Conservation (phyloP, 257 asterid species). For the Lithospermum erythrorhizon region DNA sequence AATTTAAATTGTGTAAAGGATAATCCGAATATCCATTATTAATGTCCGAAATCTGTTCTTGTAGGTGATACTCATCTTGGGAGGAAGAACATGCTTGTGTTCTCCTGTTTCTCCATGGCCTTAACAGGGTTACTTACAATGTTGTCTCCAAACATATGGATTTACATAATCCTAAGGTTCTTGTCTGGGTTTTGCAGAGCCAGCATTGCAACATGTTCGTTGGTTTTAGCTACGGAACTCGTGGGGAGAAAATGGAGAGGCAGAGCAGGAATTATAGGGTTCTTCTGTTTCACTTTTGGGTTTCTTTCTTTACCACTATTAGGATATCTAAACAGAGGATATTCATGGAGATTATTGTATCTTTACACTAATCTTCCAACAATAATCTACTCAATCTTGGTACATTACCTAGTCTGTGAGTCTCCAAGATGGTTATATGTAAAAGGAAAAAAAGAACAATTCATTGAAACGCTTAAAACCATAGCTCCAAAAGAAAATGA, state of each 20-base stretch:
- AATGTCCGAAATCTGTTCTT: too few relatives aligned
- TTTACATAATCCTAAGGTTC: conserved; percentile 31
- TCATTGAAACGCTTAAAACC: conserved; percentile 30
- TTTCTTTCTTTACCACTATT: conserved; percentile 45
- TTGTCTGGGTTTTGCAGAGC: conserved; percentile 45
- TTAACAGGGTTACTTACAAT: conserved; percentile 34
- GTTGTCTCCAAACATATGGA: conserved; percentile 35
- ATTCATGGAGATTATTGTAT: conserved; percentile 54
- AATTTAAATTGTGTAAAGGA: too few relatives aligned
- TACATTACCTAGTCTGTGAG: conserved; percentile 28
- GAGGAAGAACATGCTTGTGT: conserved; percentile 39
- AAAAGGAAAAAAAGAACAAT: conserved; percentile 41
- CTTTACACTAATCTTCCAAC: conserved; percentile 45
- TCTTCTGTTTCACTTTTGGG: conserved; percentile 47
- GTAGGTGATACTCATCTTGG: conserved; percentile 60
- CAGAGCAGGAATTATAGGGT: conserved; percentile 38
- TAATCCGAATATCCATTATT: too few relatives aligned
- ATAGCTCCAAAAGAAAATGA: conserved; percentile 22
- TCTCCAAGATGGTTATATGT: conserved; percentile 76
- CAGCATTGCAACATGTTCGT: conserved; percentile 39
- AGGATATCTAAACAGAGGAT: conserved; percentile 22
- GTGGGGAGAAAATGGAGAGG: conserved; percentile 64
- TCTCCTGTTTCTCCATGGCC: conserved; percentile 42
- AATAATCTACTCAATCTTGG: conserved; percentile 17
- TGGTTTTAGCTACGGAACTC: conserved; percentile 50